These are phyloP conservation scores for Jaltomata sinuosa DNA, from an alignment of 257 asterid species.

Conservation along the genomic window DNA sequence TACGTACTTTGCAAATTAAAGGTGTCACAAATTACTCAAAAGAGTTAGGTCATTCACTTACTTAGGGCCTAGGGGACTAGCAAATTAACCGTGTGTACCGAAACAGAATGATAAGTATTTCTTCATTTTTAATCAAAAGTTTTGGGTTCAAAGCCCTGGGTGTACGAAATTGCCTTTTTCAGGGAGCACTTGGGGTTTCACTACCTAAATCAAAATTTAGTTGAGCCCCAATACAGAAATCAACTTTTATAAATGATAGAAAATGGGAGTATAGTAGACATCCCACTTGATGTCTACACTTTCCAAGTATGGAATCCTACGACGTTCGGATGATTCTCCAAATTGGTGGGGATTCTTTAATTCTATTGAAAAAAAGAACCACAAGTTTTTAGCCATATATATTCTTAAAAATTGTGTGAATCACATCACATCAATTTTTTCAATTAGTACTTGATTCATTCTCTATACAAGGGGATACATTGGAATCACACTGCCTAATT, in stretches of 20 bases:
- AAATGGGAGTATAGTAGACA: not conserved
- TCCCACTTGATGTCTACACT: not conserved
- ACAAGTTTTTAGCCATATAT: not conserved
- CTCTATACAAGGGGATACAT: not conserved
- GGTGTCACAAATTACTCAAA: not conserved
- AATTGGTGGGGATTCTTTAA: not conserved
- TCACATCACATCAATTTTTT: not conserved
- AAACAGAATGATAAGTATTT: not conserved
- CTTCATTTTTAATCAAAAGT: not conserved
- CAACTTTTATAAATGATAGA: not conserved
- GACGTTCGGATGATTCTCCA: not conserved
- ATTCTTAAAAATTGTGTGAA: not conserved
- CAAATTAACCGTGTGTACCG: not conserved
- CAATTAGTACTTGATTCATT: not conserved
- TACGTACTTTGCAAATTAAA: not conserved
- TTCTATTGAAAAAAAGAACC: not conserved
- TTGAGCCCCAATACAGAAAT: not conserved
- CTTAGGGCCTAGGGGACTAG: not conserved
- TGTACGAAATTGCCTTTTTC: not conserved
- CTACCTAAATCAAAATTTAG: not conserved
- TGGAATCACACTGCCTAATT: not conserved
- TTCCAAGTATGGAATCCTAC: not conserved
- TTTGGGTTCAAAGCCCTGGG: accelerated
- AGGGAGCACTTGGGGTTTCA: not conserved
- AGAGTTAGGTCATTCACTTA: not conserved